Conservation (phyloP, 2,329 filamentous ascomycete genomes). For the Trichophyton equinum region DNA sequence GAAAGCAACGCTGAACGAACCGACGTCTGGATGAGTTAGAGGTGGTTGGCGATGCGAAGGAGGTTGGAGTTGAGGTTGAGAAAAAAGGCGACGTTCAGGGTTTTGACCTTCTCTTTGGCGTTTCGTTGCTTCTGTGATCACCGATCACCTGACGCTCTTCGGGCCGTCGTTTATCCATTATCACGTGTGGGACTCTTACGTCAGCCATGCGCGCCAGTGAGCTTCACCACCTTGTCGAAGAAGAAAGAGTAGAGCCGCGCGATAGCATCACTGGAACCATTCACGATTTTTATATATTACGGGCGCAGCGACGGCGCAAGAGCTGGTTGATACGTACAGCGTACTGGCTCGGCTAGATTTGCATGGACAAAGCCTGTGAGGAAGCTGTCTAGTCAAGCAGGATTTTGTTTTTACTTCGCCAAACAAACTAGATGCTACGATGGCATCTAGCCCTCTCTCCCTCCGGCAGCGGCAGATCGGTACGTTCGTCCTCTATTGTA, state of each 20-base stretch:
- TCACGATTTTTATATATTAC: too few species aligned
- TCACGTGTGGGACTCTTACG: neutral
- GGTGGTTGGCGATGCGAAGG: neutral
- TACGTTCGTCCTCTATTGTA: slow-evolving; percentile 27
- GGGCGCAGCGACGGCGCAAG: too few species aligned
- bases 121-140: neutral
- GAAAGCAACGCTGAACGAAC: too few species aligned
- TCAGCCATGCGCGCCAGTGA: neutral
- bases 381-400: neutral
- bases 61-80: neutral
- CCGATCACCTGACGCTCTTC: neutral
- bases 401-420: neutral
- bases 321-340: neutral
- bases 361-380: neutral
- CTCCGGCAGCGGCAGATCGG: slow-evolving; percentile 62
- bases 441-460: slow-evolving; percentile 45
- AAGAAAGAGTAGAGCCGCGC: too few species aligned
- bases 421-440: slow-evolving; percentile 23
- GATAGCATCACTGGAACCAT: too few species aligned
- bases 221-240: neutral
- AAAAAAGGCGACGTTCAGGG: neutral
- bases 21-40: too few species aligned
- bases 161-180: neutral
- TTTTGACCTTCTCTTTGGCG: neutral
- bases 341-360: neutral